Base-by-base conservation (phyloP, 2,329 filamentous ascomycete species). In the Basipetospora sp. region DNA sequence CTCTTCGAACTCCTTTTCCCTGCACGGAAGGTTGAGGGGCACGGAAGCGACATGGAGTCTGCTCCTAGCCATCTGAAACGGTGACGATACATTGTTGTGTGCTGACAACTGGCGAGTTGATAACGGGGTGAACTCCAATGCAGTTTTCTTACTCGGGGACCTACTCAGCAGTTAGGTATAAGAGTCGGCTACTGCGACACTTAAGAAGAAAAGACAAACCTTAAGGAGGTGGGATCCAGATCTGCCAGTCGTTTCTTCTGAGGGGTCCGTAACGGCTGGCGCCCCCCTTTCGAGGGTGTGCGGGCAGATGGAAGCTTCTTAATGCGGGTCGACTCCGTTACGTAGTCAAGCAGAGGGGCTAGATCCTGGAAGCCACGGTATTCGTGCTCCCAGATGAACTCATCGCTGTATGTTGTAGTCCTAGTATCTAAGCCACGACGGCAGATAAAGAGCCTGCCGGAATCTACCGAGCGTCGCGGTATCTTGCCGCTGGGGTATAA, bases 11-110 rank as follows among this genome's bases (percentile, higher is more conserved):
- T 98, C 92, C 25, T 75, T 75, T 52, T 94, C 88, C 43, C 90
- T 79, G 53, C 90, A 96, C 8, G 90, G 90, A 5, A 98, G 69
- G 31, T 83, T 84, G 10, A 79, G 70, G 1, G 90, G 90, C 3
- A 98, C 87, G 0, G 90, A 84, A 1, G 92, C 90, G 19, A 98
- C 90, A 53, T 98, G 90, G 2, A 98, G 71, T 31, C 83, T 78
- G 19, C 77, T 86, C 15, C 92, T 77, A 34, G 90, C 92, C 42
- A 92, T 71, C 48, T 93, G 86, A 51, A 94, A 96, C 0, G 90
- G 90, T 0, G 90, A 93, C 2, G 79, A 75, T 31, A 85, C 72
- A 40, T 81, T 69, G 46, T 81, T 74, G 25, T 71, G 71, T 4
- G 83, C 80, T 1, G 84, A 84, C 3, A 98, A 69, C 15, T 81